Evolutionary conservation across 1,284 basidiomycete genomes (phyloP).

Genomic region (Filobasidium uniguttulatum): DNA sequence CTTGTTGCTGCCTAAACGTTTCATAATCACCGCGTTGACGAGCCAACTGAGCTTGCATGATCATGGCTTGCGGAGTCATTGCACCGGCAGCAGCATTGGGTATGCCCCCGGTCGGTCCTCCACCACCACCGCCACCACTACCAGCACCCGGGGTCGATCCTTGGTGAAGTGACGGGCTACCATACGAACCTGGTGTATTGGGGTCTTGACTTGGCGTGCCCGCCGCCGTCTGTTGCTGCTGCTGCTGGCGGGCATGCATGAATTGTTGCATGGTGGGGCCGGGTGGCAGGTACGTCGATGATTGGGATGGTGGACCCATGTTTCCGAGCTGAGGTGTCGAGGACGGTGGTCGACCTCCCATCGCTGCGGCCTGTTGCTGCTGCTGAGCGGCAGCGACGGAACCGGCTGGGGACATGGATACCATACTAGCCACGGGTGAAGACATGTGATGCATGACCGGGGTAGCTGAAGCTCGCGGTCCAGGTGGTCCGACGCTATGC

Average conservation of each 20-base stretch:
- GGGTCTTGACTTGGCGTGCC: no score
- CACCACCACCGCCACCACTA: not conserved
- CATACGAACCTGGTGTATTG: no score
- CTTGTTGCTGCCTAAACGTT: not conserved
- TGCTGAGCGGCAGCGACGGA: not conserved
- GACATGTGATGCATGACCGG: not conserved
- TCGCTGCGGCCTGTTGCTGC: not conserved
- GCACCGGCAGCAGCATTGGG: not conserved
- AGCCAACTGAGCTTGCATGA: not conserved
- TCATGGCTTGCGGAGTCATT: not conserved
- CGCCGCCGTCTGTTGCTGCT: no score
- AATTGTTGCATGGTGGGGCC: not conserved
- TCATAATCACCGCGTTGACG: not conserved
- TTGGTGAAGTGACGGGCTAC: no score
- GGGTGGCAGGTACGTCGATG: not conserved
- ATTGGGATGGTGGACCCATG: no score
- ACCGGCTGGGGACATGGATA: conserved; percentile 4
- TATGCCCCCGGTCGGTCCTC: not conserved
- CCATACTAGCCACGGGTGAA: not conserved
- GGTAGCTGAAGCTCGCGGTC: not conserved
- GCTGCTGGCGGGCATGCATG: not conserved
- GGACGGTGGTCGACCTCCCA: not conserved
- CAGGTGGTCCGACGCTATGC: not conserved
- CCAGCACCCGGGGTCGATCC: no score
- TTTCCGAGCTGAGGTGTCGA: no score